phyloP scores from a whole-genome alignment of 805 yeast species.

The Clavispora carvajalis region DNA sequence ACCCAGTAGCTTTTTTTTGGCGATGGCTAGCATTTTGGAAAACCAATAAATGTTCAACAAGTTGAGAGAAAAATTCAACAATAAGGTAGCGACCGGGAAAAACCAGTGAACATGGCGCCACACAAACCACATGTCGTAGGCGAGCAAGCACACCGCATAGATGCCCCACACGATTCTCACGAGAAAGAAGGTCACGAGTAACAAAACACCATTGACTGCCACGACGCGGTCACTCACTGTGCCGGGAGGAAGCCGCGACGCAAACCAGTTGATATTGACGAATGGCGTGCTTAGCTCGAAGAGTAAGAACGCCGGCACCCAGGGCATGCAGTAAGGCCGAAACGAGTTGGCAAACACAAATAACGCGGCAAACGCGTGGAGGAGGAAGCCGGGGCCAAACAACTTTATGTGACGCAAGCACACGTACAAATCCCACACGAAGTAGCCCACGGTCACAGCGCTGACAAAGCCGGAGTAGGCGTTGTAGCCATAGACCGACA shows the following conservation, averaged over 20 bases:
- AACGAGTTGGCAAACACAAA: conserved; percentile 63
- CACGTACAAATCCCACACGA: conserved; percentile 80
- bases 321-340: conserved; percentile 72
- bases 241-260: conserved; percentile 68
- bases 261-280: conserved; percentile 91
- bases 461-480: conserved; percentile 74
- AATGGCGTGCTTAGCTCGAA: conserved; percentile 93
- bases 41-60: conserved; percentile 81
- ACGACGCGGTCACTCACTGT: conserved; percentile 50
- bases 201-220: conserved; percentile 63
- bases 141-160: conserved; percentile 54
- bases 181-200: conserved; percentile 65
- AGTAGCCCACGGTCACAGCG: conserved; percentile 77
- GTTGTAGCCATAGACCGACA: conserved; percentile 54
- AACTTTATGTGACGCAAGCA: conserved; percentile 58
- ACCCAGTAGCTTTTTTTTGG: conserved; percentile 43
- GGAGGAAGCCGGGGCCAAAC: conserved; percentile 76
- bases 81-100: conserved; percentile 46
- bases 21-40: conserved; percentile 73
- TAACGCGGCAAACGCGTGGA: conserved; percentile 81
- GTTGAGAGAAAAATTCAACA: conserved; percentile 59
- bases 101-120: conserved; percentile 41
- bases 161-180: conserved; percentile 88
- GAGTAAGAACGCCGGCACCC: conserved; percentile 75
- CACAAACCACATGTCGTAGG: conserved; percentile 32